Conservation (phyloP, 139 green algal genomes). For the Chlamydomonas incerta region DNA sequence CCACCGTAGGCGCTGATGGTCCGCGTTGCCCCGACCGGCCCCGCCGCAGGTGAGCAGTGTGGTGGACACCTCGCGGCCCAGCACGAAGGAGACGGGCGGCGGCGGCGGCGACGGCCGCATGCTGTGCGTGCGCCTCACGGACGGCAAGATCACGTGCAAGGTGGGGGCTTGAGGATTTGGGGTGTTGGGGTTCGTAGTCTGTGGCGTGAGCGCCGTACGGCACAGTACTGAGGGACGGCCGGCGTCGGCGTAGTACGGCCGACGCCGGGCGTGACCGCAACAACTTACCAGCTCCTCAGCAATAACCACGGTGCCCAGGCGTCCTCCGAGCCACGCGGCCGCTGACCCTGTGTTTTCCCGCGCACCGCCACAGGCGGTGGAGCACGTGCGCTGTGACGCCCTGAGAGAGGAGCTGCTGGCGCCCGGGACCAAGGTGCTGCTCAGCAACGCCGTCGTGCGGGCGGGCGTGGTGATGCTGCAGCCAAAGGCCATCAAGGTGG, state of each 20-base stretch:
- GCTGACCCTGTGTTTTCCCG: too few species aligned
- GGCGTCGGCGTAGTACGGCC: too few species aligned
- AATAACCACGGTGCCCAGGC: too few species aligned
- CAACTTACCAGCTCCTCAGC: too few species aligned
- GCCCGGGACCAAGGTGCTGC: constrained; percentile 55
- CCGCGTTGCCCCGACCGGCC: too few species aligned
- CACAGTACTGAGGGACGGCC: too few species aligned
- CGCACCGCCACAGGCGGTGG: constrained; percentile 38
- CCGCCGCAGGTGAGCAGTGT: neutral
- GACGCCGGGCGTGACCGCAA: too few species aligned
- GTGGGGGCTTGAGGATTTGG: too few species aligned
- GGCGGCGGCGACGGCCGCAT: constrained; percentile 21
- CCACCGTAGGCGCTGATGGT: too few species aligned
- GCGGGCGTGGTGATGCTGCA: constrained; percentile 57
- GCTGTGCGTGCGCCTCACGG: constrained; percentile 51
- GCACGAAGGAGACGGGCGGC: neutral
- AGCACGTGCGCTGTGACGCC: constrained; percentile 19
- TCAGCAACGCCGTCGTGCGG: constrained; percentile 26
- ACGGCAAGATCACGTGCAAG: constrained; percentile 45
- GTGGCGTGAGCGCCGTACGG: too few species aligned
- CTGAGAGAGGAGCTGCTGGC: constrained; percentile 46
- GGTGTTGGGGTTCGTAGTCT: too few species aligned
- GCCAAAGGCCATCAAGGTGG: constrained; percentile 44
- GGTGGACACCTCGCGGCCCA: neutral
- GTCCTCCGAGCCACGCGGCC: too few species aligned